Evolutionary conservation across 257 asterid species (phyloP), one percentile per base, ranked within the genome.

Genomic region (Plectranthus barbatus): DNA sequence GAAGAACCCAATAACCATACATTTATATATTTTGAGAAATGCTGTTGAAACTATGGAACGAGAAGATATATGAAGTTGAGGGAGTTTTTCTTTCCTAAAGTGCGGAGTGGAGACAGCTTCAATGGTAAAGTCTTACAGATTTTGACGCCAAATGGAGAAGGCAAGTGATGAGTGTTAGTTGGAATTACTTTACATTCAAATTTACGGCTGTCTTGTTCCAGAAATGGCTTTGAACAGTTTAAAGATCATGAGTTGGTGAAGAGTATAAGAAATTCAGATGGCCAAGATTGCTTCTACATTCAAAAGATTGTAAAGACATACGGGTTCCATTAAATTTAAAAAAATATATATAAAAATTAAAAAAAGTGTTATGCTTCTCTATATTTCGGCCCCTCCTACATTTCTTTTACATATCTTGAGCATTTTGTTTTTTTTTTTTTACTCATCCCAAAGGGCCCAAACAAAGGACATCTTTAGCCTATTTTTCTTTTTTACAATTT

Each of bases 191-290:
- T 13, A 9, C 10, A 53, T 17, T 67, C n/a, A 49, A 51, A 57
- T 64, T 7, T 24, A 26, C 33, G 33, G 13, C 9, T 29, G 5
- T 20, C 21, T 21, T 34, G 41, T 45, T 61, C 23, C 84, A 89
- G 99, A 96, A 73, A 90, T 93, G 94, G 94, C 91, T 3, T 65
- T 74, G 54, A 85, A 85, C 75, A 84, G 61, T 93, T 90, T 52
- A 93, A 93, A 49, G 99, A 93, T 78, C 97, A 90, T 40, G 99
- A 93, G 64, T 69, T 93, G 80, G 87, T 86, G 47, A 93, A 93
- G 86, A 85, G 85, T 9, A 82, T 70, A 77, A 82, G 89, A 77
- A 81, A 81, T 57, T 70, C 86, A 11, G 99, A 90, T 31, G 94
- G 94, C 12, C 94, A 87, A 72, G 97, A 93, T 66, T 90, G 96